Evolutionary conservation across 805 yeast species (phyloP).

Genomic region (Wickerhamomyces bisporus): DNA sequence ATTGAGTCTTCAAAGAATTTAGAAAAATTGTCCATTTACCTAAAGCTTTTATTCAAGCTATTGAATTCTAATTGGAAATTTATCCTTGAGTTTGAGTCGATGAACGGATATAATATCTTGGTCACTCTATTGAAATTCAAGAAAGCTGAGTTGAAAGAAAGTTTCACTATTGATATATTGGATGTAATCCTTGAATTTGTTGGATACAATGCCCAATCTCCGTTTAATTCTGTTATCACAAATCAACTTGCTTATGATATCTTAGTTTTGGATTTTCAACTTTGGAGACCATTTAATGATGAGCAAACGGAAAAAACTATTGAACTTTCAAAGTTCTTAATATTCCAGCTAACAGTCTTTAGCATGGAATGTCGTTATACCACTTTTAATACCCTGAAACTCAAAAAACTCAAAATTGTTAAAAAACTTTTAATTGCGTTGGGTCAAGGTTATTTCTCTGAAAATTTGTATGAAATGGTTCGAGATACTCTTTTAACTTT

Average conservation of each 20-base stretch:
- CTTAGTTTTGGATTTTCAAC: slow-evolving; percentile 57
- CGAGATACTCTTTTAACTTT: slow-evolving; percentile 35
- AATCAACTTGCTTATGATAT: slow-evolving; percentile 53
- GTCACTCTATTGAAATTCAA: slow-evolving; percentile 48
- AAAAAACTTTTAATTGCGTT: slow-evolving; percentile 26
- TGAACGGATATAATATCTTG: slow-evolving; percentile 56
- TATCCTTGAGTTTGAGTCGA: slow-evolving; percentile 51
- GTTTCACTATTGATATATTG: slow-evolving; percentile 38
- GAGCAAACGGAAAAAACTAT: slow-evolving; percentile 21
- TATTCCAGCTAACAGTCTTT: slow-evolving; percentile 55
- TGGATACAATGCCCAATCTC: slow-evolving; percentile 50
- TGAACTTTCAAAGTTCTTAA: slow-evolving; percentile 45
- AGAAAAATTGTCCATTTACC: slow-evolving; percentile 27
- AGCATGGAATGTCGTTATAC: slow-evolving; percentile 47
- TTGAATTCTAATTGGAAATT: slow-evolving; percentile 46
- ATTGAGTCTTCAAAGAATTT: slow-evolving; percentile 39
- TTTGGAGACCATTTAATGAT: slow-evolving; percentile 38
- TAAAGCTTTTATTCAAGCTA: slow-evolving; percentile 38
- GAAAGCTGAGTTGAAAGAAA: slow-evolving; percentile 20
- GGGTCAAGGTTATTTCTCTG: slow-evolving; percentile 28
- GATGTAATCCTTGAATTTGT: slow-evolving; percentile 43
- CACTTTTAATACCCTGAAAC: slow-evolving; percentile 44
- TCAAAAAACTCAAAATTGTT: slow-evolving; percentile 47
- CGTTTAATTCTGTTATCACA: slow-evolving; percentile 50
- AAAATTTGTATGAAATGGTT: slow-evolving; percentile 32